A percentile compares a stretch with the other conserved stretches of the same genome.
Evolutionary conservation across 2,329 filamentous ascomycete species (phyloP).

Genomic region (Capronia epimyces): DNA sequence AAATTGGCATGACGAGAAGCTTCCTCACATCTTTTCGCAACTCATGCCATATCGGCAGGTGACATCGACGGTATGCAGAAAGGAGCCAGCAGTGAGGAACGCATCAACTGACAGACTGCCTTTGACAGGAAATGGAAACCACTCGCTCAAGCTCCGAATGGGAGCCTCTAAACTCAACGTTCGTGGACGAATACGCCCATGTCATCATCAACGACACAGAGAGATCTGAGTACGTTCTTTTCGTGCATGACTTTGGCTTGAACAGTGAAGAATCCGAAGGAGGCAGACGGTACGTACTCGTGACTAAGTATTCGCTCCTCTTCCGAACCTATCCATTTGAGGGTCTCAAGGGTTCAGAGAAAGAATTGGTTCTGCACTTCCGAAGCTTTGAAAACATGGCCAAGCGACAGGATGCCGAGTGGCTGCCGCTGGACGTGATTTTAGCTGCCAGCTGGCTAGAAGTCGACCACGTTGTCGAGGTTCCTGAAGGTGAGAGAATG

Average conservation of each 20-base stretch:
- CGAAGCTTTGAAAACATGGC: conserved; percentile 15
- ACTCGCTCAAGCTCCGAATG: neutral
- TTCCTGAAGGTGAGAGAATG: conserved; percentile 9
- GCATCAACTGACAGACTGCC: neutral
- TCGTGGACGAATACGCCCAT: conserved; percentile 13
- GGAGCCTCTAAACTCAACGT: conserved; percentile 7
- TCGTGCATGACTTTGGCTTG: conserved; percentile 16
- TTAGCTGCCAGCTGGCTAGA: conserved; percentile 2
- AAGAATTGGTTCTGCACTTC: conserved; percentile 18
- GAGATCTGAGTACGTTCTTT: conserved; percentile 11
- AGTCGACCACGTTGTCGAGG: neutral
- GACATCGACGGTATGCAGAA: neutral
- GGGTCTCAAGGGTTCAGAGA: neutral
- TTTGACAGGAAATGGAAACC: neutral
- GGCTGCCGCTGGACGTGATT: conserved; percentile 10
- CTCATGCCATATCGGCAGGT: neutral
- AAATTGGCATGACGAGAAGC: conserved; percentile 8
- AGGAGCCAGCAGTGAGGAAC: no score
- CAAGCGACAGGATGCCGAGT: conserved; percentile 10
- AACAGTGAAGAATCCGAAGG: conserved; percentile 2
- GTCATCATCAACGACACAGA: conserved; percentile 1
- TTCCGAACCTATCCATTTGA: neutral
- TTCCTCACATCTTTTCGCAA: conserved; percentile 7
- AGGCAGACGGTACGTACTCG: conserved; percentile 1
- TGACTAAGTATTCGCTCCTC: conserved; percentile 18